phyloP scores from a whole-genome alignment of 805 yeast species.

The Tetrapisispora fleetii region DNA sequence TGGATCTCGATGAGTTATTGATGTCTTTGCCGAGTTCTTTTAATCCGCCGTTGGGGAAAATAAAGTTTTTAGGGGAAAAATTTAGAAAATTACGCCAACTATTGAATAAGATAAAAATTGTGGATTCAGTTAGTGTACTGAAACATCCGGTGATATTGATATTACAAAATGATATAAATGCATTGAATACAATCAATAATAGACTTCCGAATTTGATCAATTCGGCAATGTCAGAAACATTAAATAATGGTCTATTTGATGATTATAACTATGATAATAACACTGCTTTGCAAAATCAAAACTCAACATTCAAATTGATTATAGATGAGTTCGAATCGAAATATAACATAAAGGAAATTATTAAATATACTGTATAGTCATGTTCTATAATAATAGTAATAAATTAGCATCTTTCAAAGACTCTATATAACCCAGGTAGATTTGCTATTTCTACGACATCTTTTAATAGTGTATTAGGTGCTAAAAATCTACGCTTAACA shows the following conservation, averaged over 20 bases:
- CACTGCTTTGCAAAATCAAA: conserved; percentile 4
- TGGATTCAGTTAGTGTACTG: conserved; percentile 10
- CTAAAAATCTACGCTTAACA: conserved; percentile 52
- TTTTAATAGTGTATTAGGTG: conserved; percentile 40
- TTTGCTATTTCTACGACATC: conserved; percentile 80
- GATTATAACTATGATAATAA: conserved; percentile 2
- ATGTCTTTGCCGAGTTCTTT: conserved; percentile 10
- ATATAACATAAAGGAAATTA: conserved; percentile 10
- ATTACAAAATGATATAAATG: conserved; percentile 19
- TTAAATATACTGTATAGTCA: not conserved
- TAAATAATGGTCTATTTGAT: not conserved
- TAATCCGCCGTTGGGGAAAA: conserved; percentile 8
- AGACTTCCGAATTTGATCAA: conserved; percentile 7
- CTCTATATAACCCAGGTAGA: conserved; percentile 80
- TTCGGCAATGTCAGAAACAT: conserved; percentile 2
- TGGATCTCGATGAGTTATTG: conserved; percentile 16
- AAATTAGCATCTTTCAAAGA: conserved; percentile 77
- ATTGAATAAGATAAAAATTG: conserved; percentile 18
- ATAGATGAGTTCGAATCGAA: conserved; percentile 15
- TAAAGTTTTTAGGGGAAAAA: conserved; percentile 11
- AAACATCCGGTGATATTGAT: conserved; percentile 23
- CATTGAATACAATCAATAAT: conserved; percentile 4
- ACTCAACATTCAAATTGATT: conserved; percentile 10
- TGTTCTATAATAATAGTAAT: too few species aligned
- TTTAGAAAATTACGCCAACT: conserved; percentile 12